phyloP scores from a whole-genome alignment of 306 rosid species.

The Carpinus fangiana region DNA sequence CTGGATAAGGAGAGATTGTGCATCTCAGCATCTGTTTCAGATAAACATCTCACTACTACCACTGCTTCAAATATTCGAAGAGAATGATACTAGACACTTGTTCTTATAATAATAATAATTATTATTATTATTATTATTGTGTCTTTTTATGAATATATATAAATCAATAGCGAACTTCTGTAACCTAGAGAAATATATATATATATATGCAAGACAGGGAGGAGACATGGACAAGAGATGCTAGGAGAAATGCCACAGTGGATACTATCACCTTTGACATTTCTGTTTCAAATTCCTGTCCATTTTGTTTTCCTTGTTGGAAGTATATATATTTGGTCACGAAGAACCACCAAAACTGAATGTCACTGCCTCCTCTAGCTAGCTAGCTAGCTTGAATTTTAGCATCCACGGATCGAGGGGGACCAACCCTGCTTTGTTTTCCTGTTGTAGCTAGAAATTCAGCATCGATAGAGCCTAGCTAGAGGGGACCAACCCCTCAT shows the following conservation, averaged over 20 bases:
- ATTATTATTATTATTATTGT: too few relatives aligned
- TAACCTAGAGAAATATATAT: too few relatives aligned
- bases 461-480: background rate
- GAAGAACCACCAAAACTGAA: background rate
- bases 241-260: slow-evolving; percentile 27
- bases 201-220: too few relatives aligned
- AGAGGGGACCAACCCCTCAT: background rate
- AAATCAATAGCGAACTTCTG: too few relatives aligned
- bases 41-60: too few relatives aligned
- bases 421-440: background rate
- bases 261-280: slow-evolving; percentile 26
- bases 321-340: background rate
- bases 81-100: too few relatives aligned
- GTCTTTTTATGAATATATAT: too few relatives aligned
- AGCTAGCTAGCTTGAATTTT: background rate
- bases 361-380: background rate
- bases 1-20: too few relatives aligned
- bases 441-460: background rate
- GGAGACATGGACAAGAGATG: slow-evolving; percentile 39
- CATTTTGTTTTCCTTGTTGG: background rate
- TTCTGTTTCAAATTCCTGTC: background rate
- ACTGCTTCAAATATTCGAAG: too few relatives aligned
- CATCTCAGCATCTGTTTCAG: too few relatives aligned
- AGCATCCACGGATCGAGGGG: background rate
- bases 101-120: too few relatives aligned